A percentile compares a stretch with the other conserved stretches of the same genome.
These are phyloP conservation scores for Citrus glauca DNA, from an alignment of 345 rosid genomes.

Conservation along the genomic window DNA sequence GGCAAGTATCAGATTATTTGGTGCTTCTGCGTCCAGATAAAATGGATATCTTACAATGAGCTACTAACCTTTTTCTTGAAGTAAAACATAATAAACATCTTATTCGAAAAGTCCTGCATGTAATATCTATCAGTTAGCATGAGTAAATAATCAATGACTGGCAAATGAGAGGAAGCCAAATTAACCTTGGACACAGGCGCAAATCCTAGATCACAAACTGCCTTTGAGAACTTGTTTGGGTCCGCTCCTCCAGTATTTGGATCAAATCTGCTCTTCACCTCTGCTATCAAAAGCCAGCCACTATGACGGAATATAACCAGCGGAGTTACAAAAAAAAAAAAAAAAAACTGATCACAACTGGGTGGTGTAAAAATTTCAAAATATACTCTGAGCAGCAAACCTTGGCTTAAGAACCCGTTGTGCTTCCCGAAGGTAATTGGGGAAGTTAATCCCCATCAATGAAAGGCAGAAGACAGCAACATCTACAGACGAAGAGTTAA, in stretches of 20 bases:
- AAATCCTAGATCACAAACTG: constrained; percentile 76
- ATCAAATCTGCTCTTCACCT: constrained; percentile 93
- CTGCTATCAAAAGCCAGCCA: constrained; percentile 96
- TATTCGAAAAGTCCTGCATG: constrained; percentile 78
- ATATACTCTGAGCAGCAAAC: constrained; percentile 28
- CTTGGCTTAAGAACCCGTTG: constrained; percentile 85
- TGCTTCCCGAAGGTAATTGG: constrained; percentile 75
- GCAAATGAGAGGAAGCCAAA: not conserved
- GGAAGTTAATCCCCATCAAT: constrained; percentile 86
- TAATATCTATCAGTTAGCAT: constrained; percentile 7
- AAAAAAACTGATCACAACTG: not conserved
- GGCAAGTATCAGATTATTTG: not conserved
- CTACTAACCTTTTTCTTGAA: constrained; percentile 75
- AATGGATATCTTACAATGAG: not conserved
- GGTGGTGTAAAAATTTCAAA: constrained; percentile 1
- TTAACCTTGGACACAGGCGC: constrained; percentile 49
- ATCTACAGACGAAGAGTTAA: constrained; percentile 65
- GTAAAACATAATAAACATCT: constrained; percentile 78
- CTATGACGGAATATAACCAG: constrained; percentile 31
- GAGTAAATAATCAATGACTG: not conserved
- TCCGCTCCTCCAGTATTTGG: constrained; percentile 91
- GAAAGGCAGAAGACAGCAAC: constrained; percentile 94
- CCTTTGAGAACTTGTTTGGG: constrained; percentile 63
- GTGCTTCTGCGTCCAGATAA: not conserved
- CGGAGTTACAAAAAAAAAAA: not conserved